A percentile compares a stretch with the other conserved stretches of the same genome.
phyloP scores from a whole-genome alignment of 2,329 filamentous ascomycete genomes.

The Magnaporthiopsis incrustans region DNA sequence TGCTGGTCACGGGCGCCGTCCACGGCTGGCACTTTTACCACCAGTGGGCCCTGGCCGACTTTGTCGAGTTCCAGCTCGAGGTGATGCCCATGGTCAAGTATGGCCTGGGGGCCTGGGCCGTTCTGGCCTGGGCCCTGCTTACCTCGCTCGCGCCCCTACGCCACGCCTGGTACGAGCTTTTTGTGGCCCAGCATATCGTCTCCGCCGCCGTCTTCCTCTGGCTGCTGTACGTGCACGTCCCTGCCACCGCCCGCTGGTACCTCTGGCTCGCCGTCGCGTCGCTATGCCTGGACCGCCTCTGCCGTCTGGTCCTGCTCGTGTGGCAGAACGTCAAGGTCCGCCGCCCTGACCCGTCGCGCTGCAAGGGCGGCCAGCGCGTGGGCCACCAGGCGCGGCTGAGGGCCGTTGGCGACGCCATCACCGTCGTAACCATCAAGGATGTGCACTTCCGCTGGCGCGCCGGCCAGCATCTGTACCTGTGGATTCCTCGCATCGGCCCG shows the following conservation, averaged over 20 bases:
- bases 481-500: constrained; percentile 45
- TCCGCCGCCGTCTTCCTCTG: constrained; percentile 55
- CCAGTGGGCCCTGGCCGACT: constrained; percentile 53
- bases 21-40: constrained; percentile 64
- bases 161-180: constrained; percentile 60
- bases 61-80: constrained; percentile 48
- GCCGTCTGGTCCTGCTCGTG: constrained; percentile 37
- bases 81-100: constrained; percentile 59
- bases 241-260: constrained; percentile 48
- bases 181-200: constrained; percentile 59
- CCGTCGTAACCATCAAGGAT: constrained; percentile 50
- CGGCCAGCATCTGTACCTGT: constrained; percentile 54
- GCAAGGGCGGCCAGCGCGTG: constrained; percentile 38
- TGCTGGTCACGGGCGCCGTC: constrained; percentile 59
- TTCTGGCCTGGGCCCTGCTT: constrained; percentile 58
- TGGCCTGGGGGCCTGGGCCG: constrained; percentile 57
- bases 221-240: constrained; percentile 56
- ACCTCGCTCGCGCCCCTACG: constrained; percentile 57
- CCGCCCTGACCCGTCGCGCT: constrained; percentile 28
- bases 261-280: constrained; percentile 59
- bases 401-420: constrained; percentile 42
- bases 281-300: constrained; percentile 53
- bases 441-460: constrained; percentile 51
- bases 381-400: constrained; percentile 44
- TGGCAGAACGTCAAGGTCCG: constrained; percentile 44